Evolutionary conservation across 2,329 filamentous ascomycete species (phyloP).

Genomic region (Phaeosphaeriaceae sp.): DNA sequence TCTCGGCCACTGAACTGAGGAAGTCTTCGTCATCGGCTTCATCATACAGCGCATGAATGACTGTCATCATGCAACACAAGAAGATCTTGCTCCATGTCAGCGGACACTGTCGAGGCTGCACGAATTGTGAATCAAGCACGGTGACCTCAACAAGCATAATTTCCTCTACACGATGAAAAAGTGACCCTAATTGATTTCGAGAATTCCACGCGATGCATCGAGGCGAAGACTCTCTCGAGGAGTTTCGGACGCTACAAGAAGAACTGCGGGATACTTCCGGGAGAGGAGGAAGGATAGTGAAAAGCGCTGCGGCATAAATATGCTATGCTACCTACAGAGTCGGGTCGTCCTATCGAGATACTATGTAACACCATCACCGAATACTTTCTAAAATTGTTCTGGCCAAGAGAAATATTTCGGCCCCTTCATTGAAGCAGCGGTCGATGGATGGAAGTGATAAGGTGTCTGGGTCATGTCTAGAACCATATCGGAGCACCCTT

Average conservation of each 20-base stretch:
- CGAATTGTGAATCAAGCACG: slow-evolving; percentile 8
- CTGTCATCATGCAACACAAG: slow-evolving; percentile 3
- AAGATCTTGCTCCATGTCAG: slow-evolving; percentile 9
- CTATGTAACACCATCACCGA: too few relatives aligned
- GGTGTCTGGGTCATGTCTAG: too few relatives aligned
- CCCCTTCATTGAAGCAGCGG: too few relatives aligned
- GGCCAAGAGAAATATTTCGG: too few relatives aligned
- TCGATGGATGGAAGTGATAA: too few relatives aligned
- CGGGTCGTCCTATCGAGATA: too few relatives aligned
- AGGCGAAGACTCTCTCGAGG: not conserved
- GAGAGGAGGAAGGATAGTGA: not conserved
- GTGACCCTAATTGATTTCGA: slow-evolving; percentile 11
- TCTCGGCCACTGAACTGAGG: slow-evolving; percentile 50
- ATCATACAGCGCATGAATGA: slow-evolving; percentile 38
- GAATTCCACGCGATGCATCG: not conserved
- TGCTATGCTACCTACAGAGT: too few relatives aligned
- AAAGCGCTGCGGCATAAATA: too few relatives aligned
- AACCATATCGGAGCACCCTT: too few relatives aligned
- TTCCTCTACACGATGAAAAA: slow-evolving; percentile 5
- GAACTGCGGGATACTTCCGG: not conserved
- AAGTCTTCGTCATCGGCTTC: slow-evolving; percentile 51
- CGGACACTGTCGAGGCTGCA: slow-evolving; percentile 4
- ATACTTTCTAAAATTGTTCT: too few relatives aligned
- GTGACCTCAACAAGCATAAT: slow-evolving; percentile 10
- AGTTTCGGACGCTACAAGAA: not conserved